These are phyloP conservation scores for Trypanosoma vivax DNA, from an alignment of 208 protist species.

Conservation along the genomic window DNA sequence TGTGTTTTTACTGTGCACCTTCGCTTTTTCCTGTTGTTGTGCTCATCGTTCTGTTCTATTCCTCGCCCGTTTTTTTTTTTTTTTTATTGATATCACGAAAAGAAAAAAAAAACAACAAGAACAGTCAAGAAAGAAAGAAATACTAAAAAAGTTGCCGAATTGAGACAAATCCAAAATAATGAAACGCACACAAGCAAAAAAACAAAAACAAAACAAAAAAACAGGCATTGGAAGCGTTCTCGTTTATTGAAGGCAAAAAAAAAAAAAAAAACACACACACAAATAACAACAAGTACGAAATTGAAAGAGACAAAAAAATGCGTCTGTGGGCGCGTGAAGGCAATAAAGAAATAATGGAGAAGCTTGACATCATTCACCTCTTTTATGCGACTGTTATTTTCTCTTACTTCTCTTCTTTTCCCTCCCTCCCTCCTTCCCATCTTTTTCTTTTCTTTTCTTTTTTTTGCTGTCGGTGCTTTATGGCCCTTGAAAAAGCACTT, in stretches of 20 bases:
- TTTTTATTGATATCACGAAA: not conserved
- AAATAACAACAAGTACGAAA: not conserved
- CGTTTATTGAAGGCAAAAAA: not conserved
- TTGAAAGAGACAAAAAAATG: not conserved
- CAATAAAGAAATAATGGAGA: no score
- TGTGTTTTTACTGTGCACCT: no score
- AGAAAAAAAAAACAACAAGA: not conserved
- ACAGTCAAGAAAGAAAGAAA: conserved; percentile 2
- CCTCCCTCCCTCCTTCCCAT: not conserved
- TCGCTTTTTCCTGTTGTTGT: no score
- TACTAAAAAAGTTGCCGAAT: not conserved
- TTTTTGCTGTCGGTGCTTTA: no score
- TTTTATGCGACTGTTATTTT: no score
- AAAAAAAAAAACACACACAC: conserved; percentile 2
- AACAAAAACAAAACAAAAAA: not conserved
- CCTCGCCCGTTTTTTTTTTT: no score
- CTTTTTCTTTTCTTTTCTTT: no score
- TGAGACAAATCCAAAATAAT: not conserved
- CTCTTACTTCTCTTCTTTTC: not conserved
- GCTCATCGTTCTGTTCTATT: no score
- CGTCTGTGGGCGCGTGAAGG: no score
- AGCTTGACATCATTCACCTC: no score
- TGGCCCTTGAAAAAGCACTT: no score
- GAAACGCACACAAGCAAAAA: not conserved
- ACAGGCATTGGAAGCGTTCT: not conserved